Conservation (phyloP, 768 basidiomycete genomes). For the Scleroderma bovista region DNA sequence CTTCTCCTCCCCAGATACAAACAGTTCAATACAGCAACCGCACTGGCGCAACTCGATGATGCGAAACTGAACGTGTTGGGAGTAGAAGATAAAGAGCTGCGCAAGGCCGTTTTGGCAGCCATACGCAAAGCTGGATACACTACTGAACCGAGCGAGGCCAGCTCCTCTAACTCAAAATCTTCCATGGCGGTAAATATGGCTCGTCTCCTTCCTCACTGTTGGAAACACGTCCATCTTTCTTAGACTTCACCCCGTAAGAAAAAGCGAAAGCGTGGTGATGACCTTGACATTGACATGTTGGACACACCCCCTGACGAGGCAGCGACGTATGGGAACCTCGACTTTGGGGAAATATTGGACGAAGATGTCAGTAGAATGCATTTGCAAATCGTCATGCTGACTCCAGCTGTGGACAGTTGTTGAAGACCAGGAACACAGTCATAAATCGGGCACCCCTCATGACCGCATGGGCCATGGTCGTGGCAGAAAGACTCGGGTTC, state of each 20-base stretch:
- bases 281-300: conserved; percentile 57
- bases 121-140: conserved; percentile 62
- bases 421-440: conserved; percentile 56
- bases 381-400: not conserved
- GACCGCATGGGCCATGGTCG: conserved; percentile 88
- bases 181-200: conserved; percentile 19
- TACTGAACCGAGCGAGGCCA: conserved; percentile 6
- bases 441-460: conserved; percentile 92
- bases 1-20: conserved; percentile 60
- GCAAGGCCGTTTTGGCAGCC: conserved; percentile 54
- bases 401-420: conserved; percentile 36
- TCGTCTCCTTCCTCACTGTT: not conserved
- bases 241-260: conserved; percentile 47
- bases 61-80: conserved; percentile 52
- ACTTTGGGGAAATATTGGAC: conserved; percentile 69
- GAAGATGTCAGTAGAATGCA: conserved; percentile 48
- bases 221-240: too few relatives aligned
- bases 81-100: conserved; percentile 57
- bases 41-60: conserved; percentile 55
- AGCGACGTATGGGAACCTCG: conserved; percentile 46
- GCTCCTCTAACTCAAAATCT: conserved; percentile 8
- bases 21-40: conserved; percentile 53
- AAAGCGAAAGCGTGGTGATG: conserved; percentile 38
- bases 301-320: conserved; percentile 46
- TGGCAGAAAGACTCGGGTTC: conserved; percentile 85